These are phyloP conservation scores for Pholiota microspora DNA, from an alignment of 768 basidiomycete species.

Conservation along the genomic window DNA sequence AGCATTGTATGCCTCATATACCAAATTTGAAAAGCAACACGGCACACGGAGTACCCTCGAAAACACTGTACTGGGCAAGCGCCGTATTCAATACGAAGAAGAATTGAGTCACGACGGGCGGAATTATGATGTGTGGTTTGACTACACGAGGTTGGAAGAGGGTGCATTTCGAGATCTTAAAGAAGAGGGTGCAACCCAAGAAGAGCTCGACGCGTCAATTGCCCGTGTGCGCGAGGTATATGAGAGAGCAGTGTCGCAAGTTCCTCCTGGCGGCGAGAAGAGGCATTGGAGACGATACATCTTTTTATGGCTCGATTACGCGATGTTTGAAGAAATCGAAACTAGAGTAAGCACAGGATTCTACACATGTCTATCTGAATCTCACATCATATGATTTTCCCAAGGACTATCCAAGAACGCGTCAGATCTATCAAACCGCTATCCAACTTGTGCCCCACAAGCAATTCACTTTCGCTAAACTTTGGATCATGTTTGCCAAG, in stretches of 20 bases:
- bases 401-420: conserved; percentile 80
- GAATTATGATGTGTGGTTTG: conserved; percentile 99
- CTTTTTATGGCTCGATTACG: conserved; percentile 94
- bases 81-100: conserved; percentile 98
- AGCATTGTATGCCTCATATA: conserved; percentile 86
- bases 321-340: conserved; percentile 95
- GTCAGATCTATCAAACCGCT: conserved; percentile 92
- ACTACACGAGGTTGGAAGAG: conserved; percentile 92
- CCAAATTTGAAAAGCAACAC: conserved; percentile 98
- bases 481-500: conserved; percentile 90
- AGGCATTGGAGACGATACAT: conserved; percentile 89
- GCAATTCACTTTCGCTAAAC: conserved; percentile 95
- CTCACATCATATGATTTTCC: neutral
- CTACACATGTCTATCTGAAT: neutral
- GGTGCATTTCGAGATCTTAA: conserved; percentile 74
- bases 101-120: conserved; percentile 87
- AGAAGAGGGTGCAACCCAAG: conserved; percentile 70
- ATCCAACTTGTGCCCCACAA: conserved; percentile 91
- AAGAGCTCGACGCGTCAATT: conserved; percentile 62
- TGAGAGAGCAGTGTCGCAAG: conserved; percentile 92
- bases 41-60: conserved; percentile 87
- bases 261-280: conserved; percentile 93
- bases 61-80: conserved; percentile 91
- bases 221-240: conserved; percentile 88
- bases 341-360: conserved; percentile 61